These are phyloP conservation scores for Aegilops tauschii DNA, from an alignment of 176 grass and related monocot species.

Conservation along the genomic window DNA sequence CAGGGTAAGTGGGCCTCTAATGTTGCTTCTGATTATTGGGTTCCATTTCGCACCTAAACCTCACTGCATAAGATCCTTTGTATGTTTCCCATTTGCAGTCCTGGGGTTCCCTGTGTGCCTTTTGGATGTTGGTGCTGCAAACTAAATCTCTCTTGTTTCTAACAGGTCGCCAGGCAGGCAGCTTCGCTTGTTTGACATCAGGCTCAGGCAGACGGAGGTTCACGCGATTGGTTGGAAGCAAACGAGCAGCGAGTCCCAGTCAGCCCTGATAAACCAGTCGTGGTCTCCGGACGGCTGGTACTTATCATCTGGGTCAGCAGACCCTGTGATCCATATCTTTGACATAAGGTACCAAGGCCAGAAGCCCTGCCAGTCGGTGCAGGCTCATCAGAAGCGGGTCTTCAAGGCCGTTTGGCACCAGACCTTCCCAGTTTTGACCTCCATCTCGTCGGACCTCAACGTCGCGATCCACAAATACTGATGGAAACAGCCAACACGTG, in stretches of 20 bases:
- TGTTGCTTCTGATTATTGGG: slow-evolving; percentile 10
- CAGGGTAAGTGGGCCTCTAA: slow-evolving; percentile 66
- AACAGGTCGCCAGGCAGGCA: slow-evolving; percentile 71
- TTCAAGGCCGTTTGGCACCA: slow-evolving; percentile 94
- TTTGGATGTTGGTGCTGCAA: neutral
- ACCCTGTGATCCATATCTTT: slow-evolving; percentile 90
- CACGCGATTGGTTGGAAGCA: slow-evolving; percentile 94
- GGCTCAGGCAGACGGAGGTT: slow-evolving; percentile 76
- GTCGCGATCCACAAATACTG: slow-evolving; percentile 78
- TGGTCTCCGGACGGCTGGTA: slow-evolving; percentile 92
- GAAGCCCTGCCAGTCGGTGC: slow-evolving; percentile 76
- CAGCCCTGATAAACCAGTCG: slow-evolving; percentile 92
- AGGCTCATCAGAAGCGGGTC: slow-evolving; percentile 89
- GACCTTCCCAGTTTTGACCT: slow-evolving; percentile 67
- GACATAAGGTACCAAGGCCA: slow-evolving; percentile 69
- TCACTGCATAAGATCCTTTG: neutral
- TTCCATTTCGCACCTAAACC: neutral
- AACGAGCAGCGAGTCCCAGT: slow-evolving; percentile 85
- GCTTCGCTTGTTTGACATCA: slow-evolving; percentile 77
- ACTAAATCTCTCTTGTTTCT: slow-evolving; percentile 17
- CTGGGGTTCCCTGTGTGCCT: neutral
- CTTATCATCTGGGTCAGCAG: slow-evolving; percentile 76
- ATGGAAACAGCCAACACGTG: neutral
- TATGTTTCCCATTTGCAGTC: neutral
- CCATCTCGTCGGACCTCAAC: slow-evolving; percentile 95